Evolutionary conservation across 1,284 basidiomycete species (phyloP).

Genomic region (Ganoderma leucocontextum): DNA sequence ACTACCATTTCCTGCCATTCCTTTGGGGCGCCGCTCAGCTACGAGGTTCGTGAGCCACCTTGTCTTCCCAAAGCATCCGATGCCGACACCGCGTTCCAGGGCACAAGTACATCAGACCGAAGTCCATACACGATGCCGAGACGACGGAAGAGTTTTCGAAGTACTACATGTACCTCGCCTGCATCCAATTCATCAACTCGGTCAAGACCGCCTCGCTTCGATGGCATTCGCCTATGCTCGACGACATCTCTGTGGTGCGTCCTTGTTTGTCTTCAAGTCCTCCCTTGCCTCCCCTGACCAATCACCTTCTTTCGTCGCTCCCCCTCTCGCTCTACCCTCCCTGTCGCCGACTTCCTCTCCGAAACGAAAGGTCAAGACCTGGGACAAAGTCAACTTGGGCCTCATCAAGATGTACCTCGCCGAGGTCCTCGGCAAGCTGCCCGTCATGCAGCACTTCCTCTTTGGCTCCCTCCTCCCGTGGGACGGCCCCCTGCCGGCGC

Average conservation of each 20-base stretch:
- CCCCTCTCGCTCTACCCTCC: neutral
- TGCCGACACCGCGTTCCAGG: slow-evolving; percentile 50
- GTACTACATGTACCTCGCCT: slow-evolving; percentile 97
- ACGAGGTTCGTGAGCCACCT: slow-evolving; percentile 52
- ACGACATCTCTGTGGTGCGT: slow-evolving; percentile 92
- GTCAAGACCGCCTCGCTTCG: slow-evolving; percentile 95
- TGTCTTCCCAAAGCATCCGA: slow-evolving; percentile 9
- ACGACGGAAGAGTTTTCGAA: slow-evolving; percentile 93
- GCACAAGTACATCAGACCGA: slow-evolving; percentile 92
- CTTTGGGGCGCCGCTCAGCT: slow-evolving; percentile 90
- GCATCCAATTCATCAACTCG: slow-evolving; percentile 96
- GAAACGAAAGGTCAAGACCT: slow-evolving; percentile 80
- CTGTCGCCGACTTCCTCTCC: neutral
- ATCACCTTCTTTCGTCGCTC: neutral
- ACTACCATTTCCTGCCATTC: slow-evolving; percentile 98
- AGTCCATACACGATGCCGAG: slow-evolving; percentile 91
- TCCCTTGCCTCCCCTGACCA: too few species aligned
- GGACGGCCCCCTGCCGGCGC: slow-evolving; percentile 62
- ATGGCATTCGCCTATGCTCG: slow-evolving; percentile 99
- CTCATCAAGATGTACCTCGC: slow-evolving; percentile 99
- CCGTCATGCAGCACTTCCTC: slow-evolving; percentile 82
- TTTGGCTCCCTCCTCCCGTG: slow-evolving; percentile 89
- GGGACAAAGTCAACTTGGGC: slow-evolving; percentile 97
- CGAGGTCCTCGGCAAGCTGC: slow-evolving; percentile 95
- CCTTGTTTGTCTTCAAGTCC: slow-evolving; percentile 6